A percentile compares a stretch with the other conserved stretches of the same genome.
Conservation (phyloP, 2,329 filamentous ascomycete species). For the Calycina herbarum region DNA sequence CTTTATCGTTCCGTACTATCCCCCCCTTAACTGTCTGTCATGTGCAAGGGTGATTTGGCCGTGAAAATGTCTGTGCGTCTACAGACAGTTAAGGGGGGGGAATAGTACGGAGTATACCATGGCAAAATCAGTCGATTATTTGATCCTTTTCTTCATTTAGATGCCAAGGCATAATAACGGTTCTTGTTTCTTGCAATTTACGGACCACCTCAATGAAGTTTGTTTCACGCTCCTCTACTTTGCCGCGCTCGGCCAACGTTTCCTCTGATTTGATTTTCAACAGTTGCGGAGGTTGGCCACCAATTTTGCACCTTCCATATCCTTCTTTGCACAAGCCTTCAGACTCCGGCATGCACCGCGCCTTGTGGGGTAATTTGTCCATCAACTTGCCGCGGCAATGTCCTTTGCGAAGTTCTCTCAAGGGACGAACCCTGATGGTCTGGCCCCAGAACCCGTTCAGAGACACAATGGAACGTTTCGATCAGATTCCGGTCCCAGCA, state of each 20-base stretch:
- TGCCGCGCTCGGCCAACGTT: background rate
- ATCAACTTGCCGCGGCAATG: background rate
- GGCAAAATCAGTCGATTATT: background rate
- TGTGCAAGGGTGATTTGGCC: too few relatives aligned
- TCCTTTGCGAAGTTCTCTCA: constrained; percentile 1
- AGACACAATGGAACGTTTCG: background rate
- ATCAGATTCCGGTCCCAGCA: background rate
- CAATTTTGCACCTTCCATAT: background rate
- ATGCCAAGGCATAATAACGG: background rate
- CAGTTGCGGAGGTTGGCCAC: background rate
- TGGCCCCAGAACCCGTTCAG: background rate
- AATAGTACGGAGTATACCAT: too few relatives aligned
- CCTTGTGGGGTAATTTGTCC: background rate
- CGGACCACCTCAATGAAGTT: background rate
- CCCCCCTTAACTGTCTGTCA: too few relatives aligned
- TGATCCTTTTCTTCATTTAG: background rate
- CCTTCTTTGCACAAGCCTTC: background rate
- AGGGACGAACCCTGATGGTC: background rate
- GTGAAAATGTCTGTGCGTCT: too few relatives aligned
- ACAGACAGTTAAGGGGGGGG: too few relatives aligned
- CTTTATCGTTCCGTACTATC: background rate
- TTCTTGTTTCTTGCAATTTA: background rate
- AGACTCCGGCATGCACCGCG: background rate
- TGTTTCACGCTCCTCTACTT: background rate
- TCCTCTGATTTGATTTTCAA: background rate